Base-by-base conservation (phyloP, 2,329 filamentous ascomycete genomes). In the Neodidymelliopsis sp. region DNA sequence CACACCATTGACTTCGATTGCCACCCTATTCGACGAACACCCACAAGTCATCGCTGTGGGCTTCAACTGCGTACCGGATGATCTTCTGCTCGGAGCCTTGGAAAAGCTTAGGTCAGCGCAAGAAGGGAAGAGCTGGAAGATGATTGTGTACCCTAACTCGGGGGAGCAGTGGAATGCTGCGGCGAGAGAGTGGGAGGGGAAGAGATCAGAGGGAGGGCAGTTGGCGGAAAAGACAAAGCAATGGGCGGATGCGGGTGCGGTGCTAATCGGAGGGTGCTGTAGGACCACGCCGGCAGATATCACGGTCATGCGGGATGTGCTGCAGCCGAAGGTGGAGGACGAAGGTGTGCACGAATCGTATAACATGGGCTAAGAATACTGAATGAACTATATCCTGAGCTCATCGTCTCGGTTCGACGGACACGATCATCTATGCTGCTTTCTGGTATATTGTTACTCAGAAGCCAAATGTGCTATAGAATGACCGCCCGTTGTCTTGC, bases 251-350 rank as follows among this genome's bases (percentile, higher is more conserved):
- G 64, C 64, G 20, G 75, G 77, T 1, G 77, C 75, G 8, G 66
- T 65, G 43, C 45, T 78, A 33, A 70, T 80, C 37, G 77, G 77
- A 9, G 77, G 77, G 1, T 80, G 77, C 56, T 80, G 77, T 64
- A 66, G 77, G 42, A 78, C 74, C 11, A 73, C 70, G 4, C 76
- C 76, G 0, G 61, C 65, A 8, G 74, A 77, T 50, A 74, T 77
- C n/a, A 45, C 51, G 22, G 62, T 65, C 9, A 69, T 76, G 57
- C 46, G 49, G 31, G 48, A 61, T 33, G 59, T 63, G 19, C 43
- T 74, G 45, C 16, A 35, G 28, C 27, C 27, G 13, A 38, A 39
- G 28, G 24, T 18, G 18, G 29, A 40, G 33, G 18, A 30, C 11
- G 13, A 38, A 16, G n/a, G 16, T 16, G 12, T 33, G 23, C n/a